These are phyloP conservation scores for Exobasidium cylindrosporum DNA, from an alignment of 1,284 basidiomycete species.

Conservation along the genomic window DNA sequence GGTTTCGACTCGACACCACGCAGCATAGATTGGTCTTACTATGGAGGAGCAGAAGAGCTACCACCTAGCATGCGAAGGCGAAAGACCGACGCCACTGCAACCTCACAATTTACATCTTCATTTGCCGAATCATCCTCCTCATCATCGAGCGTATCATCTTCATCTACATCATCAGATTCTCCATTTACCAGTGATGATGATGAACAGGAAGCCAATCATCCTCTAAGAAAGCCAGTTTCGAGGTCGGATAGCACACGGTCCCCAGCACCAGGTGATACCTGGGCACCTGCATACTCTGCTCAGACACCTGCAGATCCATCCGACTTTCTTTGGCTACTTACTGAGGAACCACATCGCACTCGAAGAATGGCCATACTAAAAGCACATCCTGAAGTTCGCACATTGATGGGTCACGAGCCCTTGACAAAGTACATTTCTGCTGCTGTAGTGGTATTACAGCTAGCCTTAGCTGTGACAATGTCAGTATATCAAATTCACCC, in stretches of 20 bases:
- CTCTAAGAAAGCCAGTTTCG: not conserved
- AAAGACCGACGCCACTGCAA: not conserved
- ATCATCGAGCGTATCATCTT: constrained; percentile 10
- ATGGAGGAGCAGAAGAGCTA: constrained; percentile 46
- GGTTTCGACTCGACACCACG: constrained; percentile 26
- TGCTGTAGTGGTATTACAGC: constrained; percentile 73
- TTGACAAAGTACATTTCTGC: constrained; percentile 83
- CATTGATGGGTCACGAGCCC: constrained; percentile 91
- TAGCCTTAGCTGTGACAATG: constrained; percentile 64
- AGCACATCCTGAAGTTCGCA: constrained; percentile 86
- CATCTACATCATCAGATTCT: constrained; percentile 4
- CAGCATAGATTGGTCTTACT: constrained; percentile 52
- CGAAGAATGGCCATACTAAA: constrained; percentile 85
- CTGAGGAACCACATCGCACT: constrained; percentile 90
- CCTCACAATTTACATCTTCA: constrained; percentile 7
- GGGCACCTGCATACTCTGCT: constrained; percentile 45
- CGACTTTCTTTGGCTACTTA: constrained; percentile 80
- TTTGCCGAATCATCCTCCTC: constrained; percentile 13
- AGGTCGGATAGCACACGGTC: not conserved
- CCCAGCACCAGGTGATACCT: constrained; percentile 25
- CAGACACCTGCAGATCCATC: constrained; percentile 34
- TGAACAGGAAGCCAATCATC: not conserved
- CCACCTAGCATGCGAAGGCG: constrained; percentile 17
- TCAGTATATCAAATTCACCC: constrained; percentile 66
- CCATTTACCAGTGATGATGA: constrained; percentile 8